Conservation (phyloP, 805 yeast species). For the Kodamaea kakaduensis region DNA sequence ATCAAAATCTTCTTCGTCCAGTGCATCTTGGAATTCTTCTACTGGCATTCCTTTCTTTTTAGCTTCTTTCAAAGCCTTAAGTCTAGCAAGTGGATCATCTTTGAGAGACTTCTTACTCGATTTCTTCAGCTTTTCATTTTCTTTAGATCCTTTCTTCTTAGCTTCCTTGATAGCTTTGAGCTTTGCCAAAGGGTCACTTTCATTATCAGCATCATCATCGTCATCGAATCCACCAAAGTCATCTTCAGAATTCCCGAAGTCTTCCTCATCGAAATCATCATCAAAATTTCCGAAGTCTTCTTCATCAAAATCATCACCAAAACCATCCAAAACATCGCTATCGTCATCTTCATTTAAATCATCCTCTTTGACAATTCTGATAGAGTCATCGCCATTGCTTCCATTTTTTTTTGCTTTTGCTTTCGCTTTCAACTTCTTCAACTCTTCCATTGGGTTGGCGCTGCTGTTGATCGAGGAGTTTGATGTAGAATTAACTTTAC, state of each 20-base stretch:
- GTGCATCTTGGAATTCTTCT: conserved; percentile 13
- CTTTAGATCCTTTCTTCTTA: conserved; percentile 16
- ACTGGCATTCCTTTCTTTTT: conserved; percentile 1
- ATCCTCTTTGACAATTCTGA: conserved; percentile 14
- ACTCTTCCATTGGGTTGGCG: conserved; percentile 21
- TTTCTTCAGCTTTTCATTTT: conserved; percentile 16
- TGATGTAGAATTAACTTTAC: neutral
- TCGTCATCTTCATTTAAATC: conserved; percentile 16
- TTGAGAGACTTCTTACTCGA: no score
- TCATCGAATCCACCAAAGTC: conserved; percentile 7
- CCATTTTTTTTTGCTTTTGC: conserved; percentile 6
- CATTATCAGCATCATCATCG: conserved; percentile 14
- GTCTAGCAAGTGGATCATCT: conserved; percentile 24
- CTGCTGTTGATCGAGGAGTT: neutral
- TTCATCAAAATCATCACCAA: conserved; percentile 5
- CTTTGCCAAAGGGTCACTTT: conserved; percentile 22
- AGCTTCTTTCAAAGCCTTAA: conserved; percentile 16
- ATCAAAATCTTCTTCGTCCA: conserved; percentile 13
- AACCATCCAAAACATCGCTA: conserved; percentile 19
- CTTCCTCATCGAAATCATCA: conserved; percentile 10
- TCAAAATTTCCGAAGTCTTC: conserved; percentile 39
- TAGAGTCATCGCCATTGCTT: neutral
- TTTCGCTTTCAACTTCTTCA: conserved; percentile 17
- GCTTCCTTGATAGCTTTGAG: conserved; percentile 15
- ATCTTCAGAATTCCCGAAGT: conserved; percentile 13